Evolutionary conservation across 805 yeast species (phyloP).

Genomic region (Cyberlindnera galapagoensis): DNA sequence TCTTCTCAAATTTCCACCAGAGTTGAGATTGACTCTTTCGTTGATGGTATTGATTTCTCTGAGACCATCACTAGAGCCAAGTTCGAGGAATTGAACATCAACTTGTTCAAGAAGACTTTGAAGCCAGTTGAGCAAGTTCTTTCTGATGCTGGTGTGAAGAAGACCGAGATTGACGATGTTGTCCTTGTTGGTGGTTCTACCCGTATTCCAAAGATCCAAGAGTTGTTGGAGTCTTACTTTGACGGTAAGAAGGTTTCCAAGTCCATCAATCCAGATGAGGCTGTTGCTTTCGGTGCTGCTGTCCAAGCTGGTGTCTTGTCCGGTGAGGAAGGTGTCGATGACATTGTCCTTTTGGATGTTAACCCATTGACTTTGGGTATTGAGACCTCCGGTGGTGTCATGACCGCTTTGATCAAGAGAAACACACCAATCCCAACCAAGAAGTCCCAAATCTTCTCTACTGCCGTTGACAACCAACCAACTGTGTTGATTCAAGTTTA

Average conservation of each 20-base stretch:
- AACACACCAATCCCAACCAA: constrained; percentile 94
- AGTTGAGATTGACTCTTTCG: constrained; percentile 92
- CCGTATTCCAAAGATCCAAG: constrained; percentile 97
- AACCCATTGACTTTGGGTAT: constrained; percentile 93
- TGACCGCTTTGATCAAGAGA: constrained; percentile 93
- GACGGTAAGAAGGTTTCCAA: constrained; percentile 94
- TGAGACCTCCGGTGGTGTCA: constrained; percentile 96
- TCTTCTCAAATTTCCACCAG: constrained; percentile 94
- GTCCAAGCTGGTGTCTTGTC: constrained; percentile 97
- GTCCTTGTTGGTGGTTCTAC: constrained; percentile 99
- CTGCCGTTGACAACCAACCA: constrained; percentile 95
- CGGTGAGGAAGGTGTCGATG: constrained; percentile 92
- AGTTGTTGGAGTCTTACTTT: constrained; percentile 82
- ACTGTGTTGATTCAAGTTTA: constrained; percentile 89
- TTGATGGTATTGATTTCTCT: constrained; percentile 91
- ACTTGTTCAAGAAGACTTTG: constrained; percentile 87
- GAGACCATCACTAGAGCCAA: constrained; percentile 96
- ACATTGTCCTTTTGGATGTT: constrained; percentile 84
- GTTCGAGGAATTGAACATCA: constrained; percentile 93
- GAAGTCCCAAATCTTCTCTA: constrained; percentile 91
- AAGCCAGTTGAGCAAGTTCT: constrained; percentile 95
- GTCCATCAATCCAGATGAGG: constrained; percentile 99
- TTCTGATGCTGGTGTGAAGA: constrained; percentile 85
- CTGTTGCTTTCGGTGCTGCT: constrained; percentile 99
- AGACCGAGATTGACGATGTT: constrained; percentile 86